Evolutionary conservation across 768 basidiomycete genomes (phyloP), one percentile per base, ranked within the genome.

Genomic region (Ramaria rubella): DNA sequence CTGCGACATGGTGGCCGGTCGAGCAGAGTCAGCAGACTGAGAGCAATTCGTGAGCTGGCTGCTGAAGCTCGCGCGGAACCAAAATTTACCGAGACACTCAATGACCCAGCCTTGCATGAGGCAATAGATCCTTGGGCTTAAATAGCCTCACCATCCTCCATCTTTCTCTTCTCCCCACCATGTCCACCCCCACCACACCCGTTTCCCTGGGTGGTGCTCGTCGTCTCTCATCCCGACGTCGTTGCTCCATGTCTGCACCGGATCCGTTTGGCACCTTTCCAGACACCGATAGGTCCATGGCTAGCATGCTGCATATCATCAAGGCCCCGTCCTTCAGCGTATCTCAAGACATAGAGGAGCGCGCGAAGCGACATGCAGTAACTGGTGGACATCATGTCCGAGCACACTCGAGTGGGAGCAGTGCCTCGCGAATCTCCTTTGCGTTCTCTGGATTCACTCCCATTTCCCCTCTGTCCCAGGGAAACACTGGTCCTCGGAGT

Each of bases 171-270:
- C 24, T n/a, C 33, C n/a, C 31, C 31, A 26, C 29, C 44, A 56
- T 56, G 44, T 56, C 55, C 29, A 19, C 55, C 42, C 31, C 26
- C 43, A 23, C 3, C 44, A 11, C 12, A 26, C 31, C 46, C 43
- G 14, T 29, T 24, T 30, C 23, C 48, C 27, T 56, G 31, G 54
- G 51, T 38, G 46, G 29, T 31, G 57, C 40, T 15, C 42, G 40
- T 12, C 70, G 73, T 31, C 62, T 75, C 44, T 73, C 88, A 36
- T 73, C 78, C 24, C 64, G 76, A 6, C 77, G 89, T 17, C 77
- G 87, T 48, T 87, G 88, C 17, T 90, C 89, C 0, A 69, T 77
- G 14, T 74, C 80, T 27, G 89, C 89, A 0, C 69, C 77, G 2
- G 89, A 91, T 66, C 87, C 89, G 0, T 83, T 75, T 62, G 86